Base-by-base conservation (phyloP, 768 basidiomycete genomes). In the Punctularia strigosozonata region DNA sequence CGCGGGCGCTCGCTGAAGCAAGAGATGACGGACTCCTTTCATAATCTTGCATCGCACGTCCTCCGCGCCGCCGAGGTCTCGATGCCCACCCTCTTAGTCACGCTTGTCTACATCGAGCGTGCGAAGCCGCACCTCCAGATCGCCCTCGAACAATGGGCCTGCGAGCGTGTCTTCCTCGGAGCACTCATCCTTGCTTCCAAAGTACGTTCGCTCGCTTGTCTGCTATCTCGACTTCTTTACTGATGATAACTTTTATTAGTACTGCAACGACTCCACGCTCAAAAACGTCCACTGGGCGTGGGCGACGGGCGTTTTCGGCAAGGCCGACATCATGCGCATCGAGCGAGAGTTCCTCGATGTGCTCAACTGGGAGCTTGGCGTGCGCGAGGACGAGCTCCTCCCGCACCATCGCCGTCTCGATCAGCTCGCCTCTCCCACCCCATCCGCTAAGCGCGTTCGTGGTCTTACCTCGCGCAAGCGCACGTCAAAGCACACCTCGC, bases 261-360 rank as follows among this genome's bases (percentile, higher is more conserved):
- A 90, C 54, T 63, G 82, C 25, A 89, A 91, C 56, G 89, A 92
- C 56, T 87, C 82, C 13, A 86, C 84, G 20, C 70, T 89, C 13
- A 91, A 91, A 69, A 91, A 91, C 60, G 69, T 83, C 36, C 87
- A 91, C 57, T 91, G 87, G 87, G 80, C 82, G 6, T 64, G 81
- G n/a, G 84, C 81, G 58, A 83, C 83, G 0, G 78, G 79, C 22
- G 77, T 85, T 20, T 86, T 86, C 53, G 80, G 82, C 47, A 83
- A 82, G 56, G 73, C 82, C 28, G 83, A 86, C 49, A 72, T 84
- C 20, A 81, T 80, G 33, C 73, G 82, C 47, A 84, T 85, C 52
- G 82, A 86, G 59, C 74, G 83, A 50, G 83, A 86, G 59, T 84
- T 81, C 57, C 70, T 85, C 35, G 79, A 80, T 45, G 82, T 86